Conservation (phyloP, 345 rosid genomes). For the Corchorus olitorius region DNA sequence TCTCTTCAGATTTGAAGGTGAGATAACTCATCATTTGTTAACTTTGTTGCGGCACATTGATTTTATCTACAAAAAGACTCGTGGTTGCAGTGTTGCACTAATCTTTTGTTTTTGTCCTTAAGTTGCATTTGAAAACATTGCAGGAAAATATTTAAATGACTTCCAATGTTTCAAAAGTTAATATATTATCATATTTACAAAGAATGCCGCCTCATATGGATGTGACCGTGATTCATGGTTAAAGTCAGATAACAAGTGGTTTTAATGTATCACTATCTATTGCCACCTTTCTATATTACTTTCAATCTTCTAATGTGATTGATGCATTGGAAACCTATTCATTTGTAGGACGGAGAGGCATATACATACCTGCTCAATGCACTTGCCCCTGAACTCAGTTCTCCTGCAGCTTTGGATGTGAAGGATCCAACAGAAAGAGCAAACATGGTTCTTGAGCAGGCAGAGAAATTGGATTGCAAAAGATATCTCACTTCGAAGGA, state of each 20-base stretch:
- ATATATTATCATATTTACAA: constrained; percentile 1
- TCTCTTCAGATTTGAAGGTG: constrained; percentile 96
- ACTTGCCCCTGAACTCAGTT: constrained; percentile 32
- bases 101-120: background rate
- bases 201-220: background rate
- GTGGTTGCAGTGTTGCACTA: background rate
- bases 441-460: constrained; percentile 78
- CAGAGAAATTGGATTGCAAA: constrained; percentile 95
- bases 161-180: background rate
- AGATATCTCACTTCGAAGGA: constrained; percentile 85
- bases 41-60: background rate
- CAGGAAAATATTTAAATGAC: background rate
- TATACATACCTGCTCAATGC: constrained; percentile 91
- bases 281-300: background rate
- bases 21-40: constrained; percentile 19
- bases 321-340: constrained; percentile 25
- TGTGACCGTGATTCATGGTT: background rate
- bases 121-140: background rate
- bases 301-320: constrained; percentile 13
- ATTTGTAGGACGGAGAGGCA: constrained; percentile 91
- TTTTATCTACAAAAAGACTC: background rate
- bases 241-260: background rate
- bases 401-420: constrained; percentile 46
- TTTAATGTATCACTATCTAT: background rate
- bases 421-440: constrained; percentile 81